A percentile compares a stretch with the other conserved stretches of the same genome.
These are phyloP conservation scores for Aspergillus luchuensis DNA, from an alignment of 2,329 filamentous ascomycete genomes.

Conservation along the genomic window DNA sequence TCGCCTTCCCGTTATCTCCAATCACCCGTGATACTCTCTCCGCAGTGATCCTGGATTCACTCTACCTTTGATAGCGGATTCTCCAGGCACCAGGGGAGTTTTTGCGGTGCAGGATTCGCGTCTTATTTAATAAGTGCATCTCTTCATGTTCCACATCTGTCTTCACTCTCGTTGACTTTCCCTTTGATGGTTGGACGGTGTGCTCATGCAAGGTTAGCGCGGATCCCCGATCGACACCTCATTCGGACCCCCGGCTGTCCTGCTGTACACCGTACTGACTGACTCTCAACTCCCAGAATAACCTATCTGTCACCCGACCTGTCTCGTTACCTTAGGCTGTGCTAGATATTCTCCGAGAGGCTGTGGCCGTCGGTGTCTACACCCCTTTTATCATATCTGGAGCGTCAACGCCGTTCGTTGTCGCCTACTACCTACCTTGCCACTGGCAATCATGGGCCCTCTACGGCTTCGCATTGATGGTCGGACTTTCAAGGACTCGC, in stretches of 20 bases:
- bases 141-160: neutral
- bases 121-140: neutral
- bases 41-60: neutral
- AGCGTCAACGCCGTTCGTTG: neutral
- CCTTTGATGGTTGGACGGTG: neutral
- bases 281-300: neutral
- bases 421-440: neutral
- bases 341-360: neutral
- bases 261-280: neutral
- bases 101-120: neutral
- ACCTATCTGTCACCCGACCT: neutral
- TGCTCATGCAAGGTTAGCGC: slow-evolving; percentile 8
- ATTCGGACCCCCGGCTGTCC: neutral
- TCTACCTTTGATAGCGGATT: neutral
- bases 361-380: neutral
- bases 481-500: slow-evolving; percentile 75
- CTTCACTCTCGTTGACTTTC: neutral
- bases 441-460: slow-evolving; percentile 63
- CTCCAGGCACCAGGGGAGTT: neutral
- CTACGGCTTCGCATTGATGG: slow-evolving; percentile 83
- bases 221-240: slow-evolving; percentile 3
- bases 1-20: slow-evolving; percentile 20
- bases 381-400: neutral
- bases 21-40: slow-evolving; percentile 6
- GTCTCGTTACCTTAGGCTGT: neutral